Evolutionary conservation across 139 green algal species (phyloP).

Genomic region (Chlorella sorokiniana): DNA sequence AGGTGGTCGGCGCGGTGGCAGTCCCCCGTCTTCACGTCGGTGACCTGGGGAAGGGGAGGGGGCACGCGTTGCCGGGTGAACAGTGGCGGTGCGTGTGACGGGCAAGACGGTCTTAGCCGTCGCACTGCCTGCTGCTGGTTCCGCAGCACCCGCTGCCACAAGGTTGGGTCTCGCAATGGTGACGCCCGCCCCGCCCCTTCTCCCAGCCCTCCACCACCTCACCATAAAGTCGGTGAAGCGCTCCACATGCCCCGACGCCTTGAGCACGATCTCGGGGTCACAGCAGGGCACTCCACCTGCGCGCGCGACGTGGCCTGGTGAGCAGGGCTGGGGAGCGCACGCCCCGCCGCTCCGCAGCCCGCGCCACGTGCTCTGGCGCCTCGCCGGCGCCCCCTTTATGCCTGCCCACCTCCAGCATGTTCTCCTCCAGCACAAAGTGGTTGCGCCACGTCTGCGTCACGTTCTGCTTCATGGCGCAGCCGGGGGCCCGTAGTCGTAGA

Average conservation of each 20-base stretch:
- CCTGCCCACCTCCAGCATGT: conserved; percentile 92
- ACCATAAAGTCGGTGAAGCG: conserved; percentile 50
- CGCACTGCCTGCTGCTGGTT: no score
- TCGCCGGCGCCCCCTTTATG: not conserved
- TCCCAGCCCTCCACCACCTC: not conserved
- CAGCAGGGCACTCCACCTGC: conserved; percentile 94
- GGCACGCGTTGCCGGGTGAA: not conserved
- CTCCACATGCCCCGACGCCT: conserved; percentile 96
- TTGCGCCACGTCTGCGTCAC: conserved; percentile 88
- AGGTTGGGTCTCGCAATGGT: no score
- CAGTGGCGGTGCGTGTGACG: not conserved
- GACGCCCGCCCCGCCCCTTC: not conserved
- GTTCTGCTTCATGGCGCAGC: conserved; percentile 97
- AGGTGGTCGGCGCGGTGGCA: conserved; percentile 96
- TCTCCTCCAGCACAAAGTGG: conserved; percentile 98
- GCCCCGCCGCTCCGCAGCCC: not conserved
- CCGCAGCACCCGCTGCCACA: no score
- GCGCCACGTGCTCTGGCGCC: not conserved
- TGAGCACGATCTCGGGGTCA: conserved; percentile 95
- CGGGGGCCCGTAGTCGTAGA: conserved; percentile 99
- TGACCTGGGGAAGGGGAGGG: conserved; percentile 93
- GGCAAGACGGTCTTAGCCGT: no score
- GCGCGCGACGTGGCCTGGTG: no score
- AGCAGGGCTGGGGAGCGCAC: no score
- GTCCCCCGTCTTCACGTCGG: conserved; percentile 85